These are phyloP conservation scores for Yarrowia porcina DNA, from an alignment of 805 yeast species.

Conservation along the genomic window DNA sequence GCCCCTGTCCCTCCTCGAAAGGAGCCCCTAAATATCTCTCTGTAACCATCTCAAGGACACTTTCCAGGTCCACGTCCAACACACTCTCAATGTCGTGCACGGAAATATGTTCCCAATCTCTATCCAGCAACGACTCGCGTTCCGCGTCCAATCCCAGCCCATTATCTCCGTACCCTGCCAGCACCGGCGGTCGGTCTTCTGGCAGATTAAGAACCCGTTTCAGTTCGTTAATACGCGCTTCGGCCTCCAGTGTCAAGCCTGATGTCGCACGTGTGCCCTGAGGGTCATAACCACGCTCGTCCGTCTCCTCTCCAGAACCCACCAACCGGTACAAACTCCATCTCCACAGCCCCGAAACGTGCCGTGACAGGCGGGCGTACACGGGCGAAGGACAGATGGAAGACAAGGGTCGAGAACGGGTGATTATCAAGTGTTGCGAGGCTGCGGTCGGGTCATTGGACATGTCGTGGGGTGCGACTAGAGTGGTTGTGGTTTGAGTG, in stretches of 20 bases:
- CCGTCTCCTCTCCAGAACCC: not conserved
- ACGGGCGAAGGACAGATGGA: constrained; percentile 2
- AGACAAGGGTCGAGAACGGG: constrained; percentile 1
- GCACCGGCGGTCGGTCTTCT: not conserved
- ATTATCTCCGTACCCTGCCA: not conserved
- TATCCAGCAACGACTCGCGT: not conserved
- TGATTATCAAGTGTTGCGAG: not conserved
- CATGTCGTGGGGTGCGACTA: not conserved
- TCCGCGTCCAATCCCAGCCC: not conserved
- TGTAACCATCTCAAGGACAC: not conserved
- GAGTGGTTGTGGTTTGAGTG: not conserved
- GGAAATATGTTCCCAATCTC: not conserved
- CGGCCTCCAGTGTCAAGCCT: not conserved
- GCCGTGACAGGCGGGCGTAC: not conserved
- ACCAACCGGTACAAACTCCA: not conserved
- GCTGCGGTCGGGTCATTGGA: no score
- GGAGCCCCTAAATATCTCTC: not conserved
- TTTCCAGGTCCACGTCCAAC: not conserved
- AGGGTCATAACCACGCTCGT: not conserved
- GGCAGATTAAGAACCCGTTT: not conserved
- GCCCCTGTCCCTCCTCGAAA: no score
- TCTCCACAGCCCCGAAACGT: not conserved
- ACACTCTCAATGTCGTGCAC: not conserved
- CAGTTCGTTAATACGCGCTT: not conserved
- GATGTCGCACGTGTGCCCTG: not conserved